Percentiles rank a stretch among this genome's conserved stretches.
These are phyloP conservation scores for Hydnomerulius pinastri DNA, from an alignment of 768 basidiomycete species.

Conservation along the genomic window DNA sequence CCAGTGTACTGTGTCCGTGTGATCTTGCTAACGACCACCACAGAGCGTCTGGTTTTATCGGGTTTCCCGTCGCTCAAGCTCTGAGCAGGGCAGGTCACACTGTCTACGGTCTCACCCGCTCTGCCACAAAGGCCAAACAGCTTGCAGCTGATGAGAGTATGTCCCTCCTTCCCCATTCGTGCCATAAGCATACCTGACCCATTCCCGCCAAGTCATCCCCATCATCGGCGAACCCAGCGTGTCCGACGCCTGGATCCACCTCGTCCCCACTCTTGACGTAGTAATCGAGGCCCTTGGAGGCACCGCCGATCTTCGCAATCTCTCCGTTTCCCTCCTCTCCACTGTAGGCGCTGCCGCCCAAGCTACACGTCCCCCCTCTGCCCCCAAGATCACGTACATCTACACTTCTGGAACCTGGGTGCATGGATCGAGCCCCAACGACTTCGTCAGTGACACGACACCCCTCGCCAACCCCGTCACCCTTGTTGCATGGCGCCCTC, in stretches of 20 bases:
- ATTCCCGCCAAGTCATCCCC: slow-evolving; percentile 23
- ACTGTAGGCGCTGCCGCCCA: slow-evolving; percentile 17
- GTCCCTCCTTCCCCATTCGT: not conserved
- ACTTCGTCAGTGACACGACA: slow-evolving; percentile 19
- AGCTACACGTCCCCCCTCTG: slow-evolving; percentile 14
- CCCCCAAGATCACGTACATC: slow-evolving; percentile 34
- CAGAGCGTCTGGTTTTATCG: slow-evolving; percentile 35
- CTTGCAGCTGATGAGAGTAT: slow-evolving; percentile 29
- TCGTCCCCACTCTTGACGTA: slow-evolving; percentile 21
- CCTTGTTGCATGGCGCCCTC: slow-evolving; percentile 23
- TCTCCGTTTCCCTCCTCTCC: slow-evolving; percentile 19
- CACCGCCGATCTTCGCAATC: slow-evolving; percentile 5
- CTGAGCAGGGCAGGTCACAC: slow-evolving; percentile 36
- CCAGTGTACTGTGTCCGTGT: not conserved
- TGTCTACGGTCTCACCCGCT: slow-evolving; percentile 37
- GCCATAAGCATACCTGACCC: not conserved
- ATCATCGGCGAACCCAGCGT: slow-evolving; percentile 19
- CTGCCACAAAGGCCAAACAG: slow-evolving; percentile 17
- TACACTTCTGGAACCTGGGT: slow-evolving; percentile 36
- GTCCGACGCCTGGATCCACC: slow-evolving; percentile 14
- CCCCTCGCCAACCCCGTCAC: slow-evolving; percentile 14
- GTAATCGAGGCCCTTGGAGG: slow-evolving; percentile 22
- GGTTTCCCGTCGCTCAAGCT: slow-evolving; percentile 33
- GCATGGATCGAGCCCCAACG: slow-evolving; percentile 19
- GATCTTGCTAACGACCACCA: not conserved